Base-by-base conservation (phyloP, 345 rosid species). In the Eucalyptus cladocalyx region DNA sequence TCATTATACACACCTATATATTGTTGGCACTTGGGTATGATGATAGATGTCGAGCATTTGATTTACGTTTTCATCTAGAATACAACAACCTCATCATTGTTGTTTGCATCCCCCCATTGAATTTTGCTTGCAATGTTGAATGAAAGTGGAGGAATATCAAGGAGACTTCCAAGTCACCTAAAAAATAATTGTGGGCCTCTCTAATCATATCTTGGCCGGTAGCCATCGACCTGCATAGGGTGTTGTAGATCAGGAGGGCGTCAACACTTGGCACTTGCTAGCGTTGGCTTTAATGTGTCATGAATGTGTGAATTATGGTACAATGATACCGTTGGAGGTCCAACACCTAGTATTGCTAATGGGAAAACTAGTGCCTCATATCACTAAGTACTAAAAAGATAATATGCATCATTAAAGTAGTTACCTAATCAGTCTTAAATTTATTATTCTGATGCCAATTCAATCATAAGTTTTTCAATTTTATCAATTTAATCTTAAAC, bases 361-460 rank as follows among this genome's bases (percentile, higher is more conserved):
- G 85, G 47, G 47, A 76, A 21, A 40, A 40, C 47, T 40, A 40
- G 45, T 6, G 45, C 28, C 83, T 72, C 83, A 5, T 37, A 19
- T 37, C 83, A 72, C 83, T 72, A 19, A 37, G 14, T 37, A 72
- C 26, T 72, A 72, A 19, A 72, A 72, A 72, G 23, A 72, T 5
- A 10, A 19, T 37, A 3, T 21, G 45, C 21, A 72, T 72, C 28
- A 11, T 72, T 37, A 7, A 42, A 9, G 14, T 19, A 19, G 81
- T 10, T 72, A 76, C 26, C 16, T 37, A 11, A 76, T 76, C 5
- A 0, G 0, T 37, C 24, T 13, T 21, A 8, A 76, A 40, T 8
- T 9, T 76, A 76, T 10, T 40, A 0, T 40, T 6, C 5, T 0
- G 0, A 21, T 37, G 0, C 1, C 15, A 37, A 19, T 40, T 76